A percentile compares a stretch with the other conserved stretches of the same genome.
phyloP scores from a whole-genome alignment of 768 basidiomycete genomes.

The Termitomyces eurrhizus region DNA sequence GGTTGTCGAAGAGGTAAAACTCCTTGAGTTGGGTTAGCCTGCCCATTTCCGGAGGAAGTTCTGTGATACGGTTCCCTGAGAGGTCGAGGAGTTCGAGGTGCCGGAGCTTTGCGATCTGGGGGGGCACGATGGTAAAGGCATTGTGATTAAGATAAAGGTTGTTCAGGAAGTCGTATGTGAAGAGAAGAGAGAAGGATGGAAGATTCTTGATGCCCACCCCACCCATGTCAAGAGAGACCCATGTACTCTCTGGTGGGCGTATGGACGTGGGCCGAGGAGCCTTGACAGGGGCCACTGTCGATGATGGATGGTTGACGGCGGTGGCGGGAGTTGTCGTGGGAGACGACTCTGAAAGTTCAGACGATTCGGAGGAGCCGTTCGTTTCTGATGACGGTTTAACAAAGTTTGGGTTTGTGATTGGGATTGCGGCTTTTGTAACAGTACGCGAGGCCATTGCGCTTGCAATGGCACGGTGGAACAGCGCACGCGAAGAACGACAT shows the following conservation, averaged over 20 bases:
- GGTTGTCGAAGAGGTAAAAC: slow-evolving; percentile 94
- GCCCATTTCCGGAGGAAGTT: slow-evolving; percentile 84
- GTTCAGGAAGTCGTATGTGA: slow-evolving; percentile 88
- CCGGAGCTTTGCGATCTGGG: slow-evolving; percentile 77
- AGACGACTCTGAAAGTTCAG: slow-evolving; percentile 29
- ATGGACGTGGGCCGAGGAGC: slow-evolving; percentile 60
- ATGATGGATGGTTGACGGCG: slow-evolving; percentile 62
- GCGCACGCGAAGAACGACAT: slow-evolving; percentile 79
- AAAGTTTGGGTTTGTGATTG: slow-evolving; percentile 87
- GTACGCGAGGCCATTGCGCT: slow-evolving; percentile 91
- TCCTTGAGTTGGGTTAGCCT: slow-evolving; percentile 89
- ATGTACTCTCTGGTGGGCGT: slow-evolving; percentile 70
- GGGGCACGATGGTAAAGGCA: slow-evolving; percentile 69
- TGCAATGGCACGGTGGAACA: slow-evolving; percentile 93
- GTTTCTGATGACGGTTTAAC: slow-evolving; percentile 44
- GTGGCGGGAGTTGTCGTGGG: slow-evolving; percentile 21
- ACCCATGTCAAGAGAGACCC: slow-evolving; percentile 95
- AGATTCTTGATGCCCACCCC: slow-evolving; percentile 92
- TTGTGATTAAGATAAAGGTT: slow-evolving; percentile 98
- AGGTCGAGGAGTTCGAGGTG: slow-evolving; percentile 89
- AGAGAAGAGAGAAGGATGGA: slow-evolving; percentile 69
- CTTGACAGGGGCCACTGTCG: slow-evolving; percentile 72
- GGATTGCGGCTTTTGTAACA: slow-evolving; percentile 80
- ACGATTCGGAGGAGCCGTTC: slow-evolving; percentile 25
- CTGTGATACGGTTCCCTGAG: slow-evolving; percentile 78